Evolutionary conservation across 176 grass and related monocot species (phyloP), one percentile per base, ranked within the genome.

Genomic region (Elymus sibiricus): DNA sequence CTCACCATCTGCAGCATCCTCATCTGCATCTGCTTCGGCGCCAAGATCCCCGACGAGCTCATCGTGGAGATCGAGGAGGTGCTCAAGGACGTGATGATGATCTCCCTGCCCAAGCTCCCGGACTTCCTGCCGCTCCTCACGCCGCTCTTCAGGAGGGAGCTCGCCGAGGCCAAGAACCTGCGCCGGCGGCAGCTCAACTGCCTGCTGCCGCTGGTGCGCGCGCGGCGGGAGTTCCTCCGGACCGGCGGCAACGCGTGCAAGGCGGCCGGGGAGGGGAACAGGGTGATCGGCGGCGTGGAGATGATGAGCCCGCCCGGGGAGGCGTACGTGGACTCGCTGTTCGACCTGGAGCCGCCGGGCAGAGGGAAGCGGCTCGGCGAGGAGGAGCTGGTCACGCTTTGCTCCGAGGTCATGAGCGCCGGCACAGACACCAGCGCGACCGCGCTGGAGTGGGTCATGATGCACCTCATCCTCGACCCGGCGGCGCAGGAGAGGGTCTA

Each of bases 361-460:
- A 82, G 87, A 25, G 91, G 89, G 43, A 91, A 90, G 72, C 67
- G 80, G 4, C 87, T 99, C 40, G 94, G 94, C 26, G 97, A 97
- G 66, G 90, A 97, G 11, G 97, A 99, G 86, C 51, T 99, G 51
- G 94, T 96, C 51, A 94, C 97, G 69, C 92, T 99, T 63, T 99
- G 97, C 89, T 99, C 97, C 68, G 94, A 99, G 94, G 94, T 97
- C 8, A 94, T 99, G 94, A 99, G 94, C 68, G 97, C 97, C 46
- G 97, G 97, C 60, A 98, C 96, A 0, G 96, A 98, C 76, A 98
- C 96, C 38, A 98, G 96, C 79, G 92, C 94, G 42, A 99, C 92
- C 32, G 87, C 90, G 42, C 83, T 99, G 1, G 94, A 99, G 87
- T 99, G 97, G 97, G 82, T 86, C 69, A 92, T 99, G 97, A 82